Evolutionary conservation across 2,329 filamentous ascomycete genomes (phyloP), one percentile per base, ranked within the genome.

Genomic region (Fusarium pseudograminearum): DNA sequence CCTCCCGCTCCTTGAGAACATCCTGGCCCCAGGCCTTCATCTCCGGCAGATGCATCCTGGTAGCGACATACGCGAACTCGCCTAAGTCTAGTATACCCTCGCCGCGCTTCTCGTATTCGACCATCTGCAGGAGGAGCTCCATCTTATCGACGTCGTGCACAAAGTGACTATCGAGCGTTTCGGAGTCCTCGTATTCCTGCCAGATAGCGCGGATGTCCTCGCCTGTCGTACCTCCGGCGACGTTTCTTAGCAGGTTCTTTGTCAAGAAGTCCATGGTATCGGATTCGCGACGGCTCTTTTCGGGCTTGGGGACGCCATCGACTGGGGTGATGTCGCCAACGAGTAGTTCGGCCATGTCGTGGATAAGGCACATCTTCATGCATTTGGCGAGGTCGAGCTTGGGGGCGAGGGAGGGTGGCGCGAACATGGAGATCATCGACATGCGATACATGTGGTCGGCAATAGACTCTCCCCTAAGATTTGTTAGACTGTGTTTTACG

Each of bases 371-470:
- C 94, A 99, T 98, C 82, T 93, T 93, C 74, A 93, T 95, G 84
- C 96, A 99, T 73, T 90, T 91, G 28, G 87, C 81, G 40, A 97
- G 86, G 78, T 98, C 91, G 76, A 98, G 85, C 40, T 87, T 87
- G 1, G 88, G 81, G 4, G 89, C 85, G 14, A 98, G 87, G 2
- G 91, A 82, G 0, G 92, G 86, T 3, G 96, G 95, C 4, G 93
- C 94, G 70, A 98, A 88, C 90, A 99, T 93, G 69, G 93, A 94
- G 80, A 99, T 93, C 73, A 99, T 88, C 51, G 94, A 93, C 96
- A 99, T 99, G 82, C 96, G 94, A 82, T 98, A 99, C 96, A 99
- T 99, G 86, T 99, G 96, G 83, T 99, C 96, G 56, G 93, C 88
- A 77, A 99, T 98, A 3, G 93, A 97, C 81, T 99, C 96, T 78